phyloP scores from a whole-genome alignment of 169 alveolate species.

The Amoebophrya sp. region DNA sequence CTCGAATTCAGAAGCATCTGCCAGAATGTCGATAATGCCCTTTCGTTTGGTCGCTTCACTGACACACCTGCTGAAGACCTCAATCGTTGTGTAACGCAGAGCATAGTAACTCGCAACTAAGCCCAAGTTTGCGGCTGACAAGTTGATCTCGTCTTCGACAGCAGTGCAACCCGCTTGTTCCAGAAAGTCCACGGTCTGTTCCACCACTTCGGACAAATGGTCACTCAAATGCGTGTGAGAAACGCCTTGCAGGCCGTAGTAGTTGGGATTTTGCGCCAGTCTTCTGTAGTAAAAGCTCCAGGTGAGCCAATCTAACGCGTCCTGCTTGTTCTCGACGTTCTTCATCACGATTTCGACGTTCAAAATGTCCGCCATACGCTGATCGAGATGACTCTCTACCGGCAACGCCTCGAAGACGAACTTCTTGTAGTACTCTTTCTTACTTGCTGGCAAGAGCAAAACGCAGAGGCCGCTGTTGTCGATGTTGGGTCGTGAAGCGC shows the following conservation, averaged over 20 bases:
- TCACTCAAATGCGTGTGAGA: conserved; percentile 81
- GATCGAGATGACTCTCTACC: conserved; percentile 91
- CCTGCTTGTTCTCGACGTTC: conserved; percentile 89
- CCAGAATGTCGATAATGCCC: conserved; percentile 65
- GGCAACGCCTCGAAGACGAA: conserved; percentile 95
- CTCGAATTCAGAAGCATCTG: conserved; percentile 74
- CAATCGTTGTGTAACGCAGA: conserved; percentile 53
- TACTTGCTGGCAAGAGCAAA: conserved; percentile 78
- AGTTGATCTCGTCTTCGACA: conserved; percentile 74
- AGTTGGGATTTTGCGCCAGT: conserved; percentile 95
- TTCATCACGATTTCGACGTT: conserved; percentile 95
- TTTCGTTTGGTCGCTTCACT: conserved; percentile 57
- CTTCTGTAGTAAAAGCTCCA: conserved; percentile 99
- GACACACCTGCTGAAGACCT: conserved; percentile 61
- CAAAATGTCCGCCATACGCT: conserved; percentile 84
- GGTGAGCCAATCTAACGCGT: conserved; percentile 97
- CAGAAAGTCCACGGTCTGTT: conserved; percentile 78
- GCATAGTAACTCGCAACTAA: conserved; percentile 61
- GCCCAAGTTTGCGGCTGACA: conserved; percentile 72
- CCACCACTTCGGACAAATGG: conserved; percentile 90
- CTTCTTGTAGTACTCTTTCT: conserved; percentile 90
- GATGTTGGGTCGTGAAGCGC: conserved; percentile 58
- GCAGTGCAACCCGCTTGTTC: conserved; percentile 86
- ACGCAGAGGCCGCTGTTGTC: conserved; percentile 54
- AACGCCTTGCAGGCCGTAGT: conserved; percentile 89